Evolutionary conservation across 2,329 filamentous ascomycete species (phyloP).

Genomic region (Paracamarosporium sp.): DNA sequence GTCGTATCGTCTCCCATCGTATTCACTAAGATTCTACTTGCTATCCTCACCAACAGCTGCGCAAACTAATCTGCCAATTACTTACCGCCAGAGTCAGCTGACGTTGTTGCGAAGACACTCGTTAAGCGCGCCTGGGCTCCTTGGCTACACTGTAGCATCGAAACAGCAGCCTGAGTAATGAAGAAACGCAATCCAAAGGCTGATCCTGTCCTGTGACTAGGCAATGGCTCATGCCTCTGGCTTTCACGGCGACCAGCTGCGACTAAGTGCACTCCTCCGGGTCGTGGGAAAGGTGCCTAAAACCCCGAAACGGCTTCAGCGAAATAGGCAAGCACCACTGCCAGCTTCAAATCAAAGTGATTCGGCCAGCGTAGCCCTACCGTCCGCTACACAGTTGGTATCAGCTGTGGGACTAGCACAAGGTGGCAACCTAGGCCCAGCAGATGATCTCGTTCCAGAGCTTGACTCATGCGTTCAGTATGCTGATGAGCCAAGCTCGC

Average conservation of each 20-base stretch:
- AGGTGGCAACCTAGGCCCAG: background rate
- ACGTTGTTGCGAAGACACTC: background rate
- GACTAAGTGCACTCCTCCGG: slow-evolving; percentile 32
- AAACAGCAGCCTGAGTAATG: too few relatives aligned
- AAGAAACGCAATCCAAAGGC: background rate
- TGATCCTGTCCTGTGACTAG: background rate
- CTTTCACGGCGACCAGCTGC: slow-evolving; percentile 32
- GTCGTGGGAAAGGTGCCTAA: slow-evolving; percentile 30
- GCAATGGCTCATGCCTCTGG: slow-evolving; percentile 29
- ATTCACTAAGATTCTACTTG: background rate
- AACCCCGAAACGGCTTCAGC: slow-evolving; percentile 30
- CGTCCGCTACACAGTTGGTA: background rate
- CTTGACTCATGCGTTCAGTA: background rate
- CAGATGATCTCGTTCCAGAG: background rate
- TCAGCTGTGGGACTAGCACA: background rate
- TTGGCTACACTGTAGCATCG: background rate
- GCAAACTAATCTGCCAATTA: background rate
- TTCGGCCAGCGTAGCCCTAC: background rate
- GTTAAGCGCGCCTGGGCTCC: background rate
- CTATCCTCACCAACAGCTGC: background rate
- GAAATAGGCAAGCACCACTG: background rate
- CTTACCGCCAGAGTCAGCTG: background rate
- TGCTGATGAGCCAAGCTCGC: too few relatives aligned
- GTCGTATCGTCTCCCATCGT: background rate
- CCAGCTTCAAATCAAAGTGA: background rate